A percentile compares a stretch with the other conserved stretches of the same genome.
Conservation (phyloP, 768 basidiomycete genomes). For the Glaciozyma antarctica region DNA sequence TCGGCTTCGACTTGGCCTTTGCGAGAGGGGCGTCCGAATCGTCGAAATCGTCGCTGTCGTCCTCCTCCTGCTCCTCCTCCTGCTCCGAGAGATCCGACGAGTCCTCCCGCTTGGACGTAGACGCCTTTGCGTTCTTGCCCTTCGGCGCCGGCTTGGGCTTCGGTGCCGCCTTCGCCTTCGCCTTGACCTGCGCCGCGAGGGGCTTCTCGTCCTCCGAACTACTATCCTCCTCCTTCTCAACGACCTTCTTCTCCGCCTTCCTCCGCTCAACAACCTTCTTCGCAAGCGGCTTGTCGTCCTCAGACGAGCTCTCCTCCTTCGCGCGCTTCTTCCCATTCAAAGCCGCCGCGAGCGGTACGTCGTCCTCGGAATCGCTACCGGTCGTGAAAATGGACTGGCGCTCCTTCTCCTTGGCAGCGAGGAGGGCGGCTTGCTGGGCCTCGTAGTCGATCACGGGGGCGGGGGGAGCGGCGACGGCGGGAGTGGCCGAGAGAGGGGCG, state of each 20-base stretch:
- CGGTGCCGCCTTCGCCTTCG: conserved; percentile 24
- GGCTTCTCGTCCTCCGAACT: conserved; percentile 33
- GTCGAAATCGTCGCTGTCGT: conserved; percentile 42
- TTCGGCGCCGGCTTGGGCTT: conserved; percentile 12
- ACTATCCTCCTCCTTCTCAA: conserved; percentile 2
- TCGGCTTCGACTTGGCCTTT: conserved; percentile 43
- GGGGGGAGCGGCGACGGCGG: not conserved
- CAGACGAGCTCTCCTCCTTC: conserved; percentile 18
- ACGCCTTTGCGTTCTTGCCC: conserved; percentile 14
- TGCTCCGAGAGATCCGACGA: conserved; percentile 13
- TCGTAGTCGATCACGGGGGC: not conserved
- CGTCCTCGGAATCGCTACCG: conserved; percentile 19
- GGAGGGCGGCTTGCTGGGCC: not conserved
- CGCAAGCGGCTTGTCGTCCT: conserved; percentile 42
- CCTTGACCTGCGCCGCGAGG: conserved; percentile 22
- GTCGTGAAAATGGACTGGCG: conserved; percentile 17
- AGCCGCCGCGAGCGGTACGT: conserved; percentile 26
- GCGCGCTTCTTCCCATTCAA: conserved; percentile 38
- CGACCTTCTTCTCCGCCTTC: not conserved
- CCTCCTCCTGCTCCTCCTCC: conserved; percentile 43
- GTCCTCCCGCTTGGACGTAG: conserved; percentile 18
- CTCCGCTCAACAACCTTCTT: conserved; percentile 37
- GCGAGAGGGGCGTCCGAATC: conserved; percentile 34
- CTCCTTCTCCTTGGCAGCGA: conserved; percentile 3
- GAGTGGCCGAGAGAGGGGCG: not conserved